These are phyloP conservation scores for Limonium bicolor DNA, from an alignment of 148 eudicot genomes.

Conservation along the genomic window DNA sequence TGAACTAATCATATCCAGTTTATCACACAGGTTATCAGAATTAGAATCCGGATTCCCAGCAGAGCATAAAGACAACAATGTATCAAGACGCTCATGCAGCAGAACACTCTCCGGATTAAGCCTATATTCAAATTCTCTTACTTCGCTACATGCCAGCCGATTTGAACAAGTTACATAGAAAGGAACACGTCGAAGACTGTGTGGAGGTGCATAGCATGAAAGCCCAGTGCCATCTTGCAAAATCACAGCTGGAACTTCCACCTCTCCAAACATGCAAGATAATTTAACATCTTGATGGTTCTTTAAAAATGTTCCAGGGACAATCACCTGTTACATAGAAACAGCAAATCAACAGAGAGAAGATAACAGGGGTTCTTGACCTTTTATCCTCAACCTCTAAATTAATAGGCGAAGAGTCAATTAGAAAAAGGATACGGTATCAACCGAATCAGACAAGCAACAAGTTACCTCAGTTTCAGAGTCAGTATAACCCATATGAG, in stretches of 20 bases:
- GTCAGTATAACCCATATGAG: slow-evolving; percentile 56
- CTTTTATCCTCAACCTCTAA: too few species aligned
- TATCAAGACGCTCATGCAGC: too few species aligned
- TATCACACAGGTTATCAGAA: too few species aligned
- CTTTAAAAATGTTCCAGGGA: slow-evolving; percentile 17
- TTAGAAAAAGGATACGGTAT: too few species aligned
- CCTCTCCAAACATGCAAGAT: slow-evolving; percentile 59
- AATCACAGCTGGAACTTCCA: slow-evolving; percentile 37
- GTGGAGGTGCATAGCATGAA: slow-evolving; percentile 34
- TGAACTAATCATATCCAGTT: too few species aligned
- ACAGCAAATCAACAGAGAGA: too few species aligned
- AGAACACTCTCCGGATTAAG: too few species aligned
- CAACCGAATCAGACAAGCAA: too few species aligned
- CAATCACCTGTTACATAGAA: slow-evolving; percentile 13
- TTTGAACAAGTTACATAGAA: slow-evolving; percentile 44
- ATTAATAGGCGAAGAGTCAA: too few species aligned
- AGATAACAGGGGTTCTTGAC: too few species aligned
- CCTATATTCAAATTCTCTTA: slow-evolving; percentile 47
- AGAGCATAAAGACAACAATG: too few species aligned
- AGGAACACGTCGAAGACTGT: slow-evolving; percentile 30
- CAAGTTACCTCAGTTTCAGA: slow-evolving; percentile 54
- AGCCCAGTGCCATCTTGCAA: slow-evolving; percentile 19
- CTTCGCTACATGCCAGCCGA: slow-evolving; percentile 52
- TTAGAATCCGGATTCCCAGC: too few species aligned
- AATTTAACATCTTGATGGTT: slow-evolving; percentile 13